phyloP scores from a whole-genome alignment of 1,284 basidiomycete species.

The Moniliophthora roreri region DNA sequence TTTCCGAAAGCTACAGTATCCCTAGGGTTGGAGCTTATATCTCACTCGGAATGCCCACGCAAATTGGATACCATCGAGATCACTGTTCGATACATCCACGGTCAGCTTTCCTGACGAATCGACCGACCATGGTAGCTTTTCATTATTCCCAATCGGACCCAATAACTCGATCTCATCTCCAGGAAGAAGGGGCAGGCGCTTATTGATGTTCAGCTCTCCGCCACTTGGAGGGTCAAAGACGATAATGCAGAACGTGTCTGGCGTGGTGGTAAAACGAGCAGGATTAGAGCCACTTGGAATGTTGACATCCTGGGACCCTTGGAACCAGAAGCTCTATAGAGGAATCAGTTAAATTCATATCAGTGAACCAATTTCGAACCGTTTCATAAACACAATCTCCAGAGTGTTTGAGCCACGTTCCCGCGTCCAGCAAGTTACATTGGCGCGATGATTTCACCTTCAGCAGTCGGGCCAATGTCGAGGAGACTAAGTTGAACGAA shows the following conservation, averaged over 20 bases:
- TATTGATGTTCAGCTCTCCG: background rate
- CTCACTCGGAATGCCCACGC: slow-evolving; percentile 19
- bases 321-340: background rate
- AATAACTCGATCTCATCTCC: background rate
- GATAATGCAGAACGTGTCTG: slow-evolving; percentile 5
- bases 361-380: too few species aligned
- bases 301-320: background rate
- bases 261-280: background rate
- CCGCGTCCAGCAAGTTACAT: slow-evolving; percentile 52
- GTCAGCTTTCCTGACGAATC: slow-evolving; percentile 11
- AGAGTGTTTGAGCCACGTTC: slow-evolving; percentile 48
- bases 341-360: too few species aligned
- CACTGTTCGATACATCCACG: slow-evolving; percentile 11
- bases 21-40: slow-evolving; percentile 12
- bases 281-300: background rate
- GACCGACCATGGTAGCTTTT: slow-evolving; percentile 6
- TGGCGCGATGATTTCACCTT: slow-evolving; percentile 48
- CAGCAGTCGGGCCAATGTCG: slow-evolving; percentile 55
- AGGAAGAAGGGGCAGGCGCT: background rate
- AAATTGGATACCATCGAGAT: slow-evolving; percentile 8
- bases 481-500: slow-evolving; percentile 43
- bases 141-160: background rate
- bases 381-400: slow-evolving; percentile 54
- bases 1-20: too few species aligned
- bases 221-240: background rate